Evolutionary conservation across 768 basidiomycete genomes (phyloP).

Genomic region (Brasilioporus rufonigricans): DNA sequence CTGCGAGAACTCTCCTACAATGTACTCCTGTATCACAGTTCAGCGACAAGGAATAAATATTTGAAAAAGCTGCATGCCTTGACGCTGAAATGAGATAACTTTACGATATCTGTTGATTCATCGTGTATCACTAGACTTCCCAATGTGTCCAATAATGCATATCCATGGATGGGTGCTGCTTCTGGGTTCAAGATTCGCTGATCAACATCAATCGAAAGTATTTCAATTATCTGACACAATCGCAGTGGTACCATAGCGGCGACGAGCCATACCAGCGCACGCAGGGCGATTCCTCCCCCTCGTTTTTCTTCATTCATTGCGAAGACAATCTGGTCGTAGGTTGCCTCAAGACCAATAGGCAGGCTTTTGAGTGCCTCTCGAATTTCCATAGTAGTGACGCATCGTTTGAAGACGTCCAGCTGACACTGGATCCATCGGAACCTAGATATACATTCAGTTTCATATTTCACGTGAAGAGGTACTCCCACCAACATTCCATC

Average conservation of each 20-base stretch:
- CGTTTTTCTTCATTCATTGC: neutral
- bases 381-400: slow-evolving; percentile 1
- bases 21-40: too few species aligned
- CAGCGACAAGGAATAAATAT: too few species aligned
- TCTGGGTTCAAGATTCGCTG: neutral
- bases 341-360: slow-evolving; percentile 3
- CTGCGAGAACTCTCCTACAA: neutral
- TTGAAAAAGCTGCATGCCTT: neutral
- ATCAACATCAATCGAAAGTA: neutral
- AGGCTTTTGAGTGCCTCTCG: slow-evolving; percentile 5
- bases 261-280: slow-evolving; percentile 6
- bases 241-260: neutral
- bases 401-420: slow-evolving; percentile 7
- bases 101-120: neutral
- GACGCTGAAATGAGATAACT: neutral
- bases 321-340: slow-evolving; percentile 9
- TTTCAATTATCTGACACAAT: slow-evolving; percentile 6
- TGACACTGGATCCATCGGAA: slow-evolving; percentile 22
- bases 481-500: neutral
- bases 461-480: too few species aligned
- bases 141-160: neutral
- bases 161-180: neutral
- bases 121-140: neutral
- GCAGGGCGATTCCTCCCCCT: neutral
- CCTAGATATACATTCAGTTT: neutral